Base-by-base conservation (phyloP, 495 filamentous ascomycete genomes). In the Daldinia caldariorum region DNA sequence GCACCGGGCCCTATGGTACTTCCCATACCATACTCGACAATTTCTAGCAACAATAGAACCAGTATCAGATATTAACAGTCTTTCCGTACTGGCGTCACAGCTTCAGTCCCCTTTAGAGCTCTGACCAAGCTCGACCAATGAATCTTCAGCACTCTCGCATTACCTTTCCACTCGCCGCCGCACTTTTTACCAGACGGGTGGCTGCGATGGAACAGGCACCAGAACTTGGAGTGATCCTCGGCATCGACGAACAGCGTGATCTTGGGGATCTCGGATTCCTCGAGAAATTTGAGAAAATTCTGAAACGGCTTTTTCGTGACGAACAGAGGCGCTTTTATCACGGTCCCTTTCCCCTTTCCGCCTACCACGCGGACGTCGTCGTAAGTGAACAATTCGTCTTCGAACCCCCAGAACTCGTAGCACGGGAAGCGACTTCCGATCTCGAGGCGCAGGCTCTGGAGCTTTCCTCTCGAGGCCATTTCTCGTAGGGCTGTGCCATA, bases 391-490 rank as follows among this genome's bases (percentile, higher is more conserved):
- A 35, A 31, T n/a, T 67, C 65, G 9, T 73, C 73, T 4, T 55
- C 58, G 50, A 12, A 43, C 1, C 70, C 64, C 66, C 66, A 73
- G 51, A 75, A 73, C 54, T 70, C 70, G 16, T 37, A n/a, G 22
- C 35, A 37, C 18, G 73, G 70, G 41, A 70, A 72, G 8, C 35
- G 47, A 49, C 61, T 67, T 7, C 60, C 64, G 26, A 75, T 66
- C 38, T 73, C 73, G 3, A 75, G 51, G 4, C 57, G 62, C 2
- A 75, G 29, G 35, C 35, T n/a, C 12, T 60, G 66, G 13, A 75
- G 73, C n/a, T 56, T 70, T 8, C 73, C 73, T 43, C 32, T 58
- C 22, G 61, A 67, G 22, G 55, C 60, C 73, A 75, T 75, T 29
- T 61, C 63, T 37, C 34, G 45, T 10, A 75, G 50, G 9, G 63